Evolutionary conservation across 2,329 filamentous ascomycete species (phyloP).

Genomic region (Aspergillus sp.): DNA sequence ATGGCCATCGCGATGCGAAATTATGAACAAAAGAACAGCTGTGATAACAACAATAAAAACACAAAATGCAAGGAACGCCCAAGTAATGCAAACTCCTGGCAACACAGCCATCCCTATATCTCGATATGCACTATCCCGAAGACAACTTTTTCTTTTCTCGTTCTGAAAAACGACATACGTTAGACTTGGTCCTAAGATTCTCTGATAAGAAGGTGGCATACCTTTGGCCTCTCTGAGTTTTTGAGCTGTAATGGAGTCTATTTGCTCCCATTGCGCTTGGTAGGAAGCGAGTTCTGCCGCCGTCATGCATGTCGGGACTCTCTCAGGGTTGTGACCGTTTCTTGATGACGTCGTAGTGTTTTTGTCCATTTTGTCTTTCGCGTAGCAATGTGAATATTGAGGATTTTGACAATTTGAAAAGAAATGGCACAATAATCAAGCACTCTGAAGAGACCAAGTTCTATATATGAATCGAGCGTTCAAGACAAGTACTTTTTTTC

Average conservation of each 20-base stretch:
- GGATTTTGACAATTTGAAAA: neutral
- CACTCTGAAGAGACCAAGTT: neutral
- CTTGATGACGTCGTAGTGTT: neutral
- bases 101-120: no score
- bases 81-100: neutral
- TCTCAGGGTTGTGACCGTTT: neutral
- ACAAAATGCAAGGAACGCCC: neutral
- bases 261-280: neutral
- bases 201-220: neutral
- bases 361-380: neutral
- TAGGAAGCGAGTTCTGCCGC: neutral
- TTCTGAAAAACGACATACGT: neutral
- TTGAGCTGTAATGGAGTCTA: neutral
- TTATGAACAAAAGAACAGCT: no score
- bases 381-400: neutral
- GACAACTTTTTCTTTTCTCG: neutral
- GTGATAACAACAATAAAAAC: no score
- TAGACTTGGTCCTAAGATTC: neutral
- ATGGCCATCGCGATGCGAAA: no score
- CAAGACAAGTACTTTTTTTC: neutral
- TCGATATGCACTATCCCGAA: neutral
- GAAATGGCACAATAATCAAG: neutral
- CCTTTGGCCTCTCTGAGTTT: neutral
- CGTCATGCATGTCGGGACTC: neutral
- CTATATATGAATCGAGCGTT: neutral